Evolutionary conservation across 2,329 filamentous ascomycete species (phyloP), one percentile per base, ranked within the genome.

Genomic region (Fusarium subtropicale): DNA sequence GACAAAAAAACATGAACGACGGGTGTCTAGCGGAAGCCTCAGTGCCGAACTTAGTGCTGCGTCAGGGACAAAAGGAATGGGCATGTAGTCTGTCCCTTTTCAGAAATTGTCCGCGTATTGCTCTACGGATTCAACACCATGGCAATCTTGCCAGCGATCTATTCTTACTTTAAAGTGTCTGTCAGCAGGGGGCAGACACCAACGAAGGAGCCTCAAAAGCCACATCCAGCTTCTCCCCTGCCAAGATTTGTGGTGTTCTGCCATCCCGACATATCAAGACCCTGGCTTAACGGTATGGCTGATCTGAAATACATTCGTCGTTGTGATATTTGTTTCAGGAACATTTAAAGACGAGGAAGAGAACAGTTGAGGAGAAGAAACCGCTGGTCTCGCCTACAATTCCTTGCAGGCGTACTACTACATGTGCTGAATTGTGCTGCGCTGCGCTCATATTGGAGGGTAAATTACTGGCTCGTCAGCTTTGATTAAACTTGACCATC

Each of bases 221-320:
- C 63, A 64, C 44, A 36, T 54, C 33, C 66, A 50, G 48, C 48
- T 30, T 56, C 50, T 64, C 62, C 66, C 63, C 67, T 68, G 63
- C 63, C 67, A 63, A 69, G 57, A 56, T 53, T 60, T 28, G 28
- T 57, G 42, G 46, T 52, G 44, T 46, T 60, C 33, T 52, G 54
- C 41, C 39, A 34, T 41, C 41, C 44, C 38, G 20, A 45, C 20
- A 28, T 48, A 15, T 45, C 28, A 36, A 47, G 53, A 47, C 38
- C 45, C 38, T 59, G 51, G 36, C 42, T 60, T 42, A 41, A 59
- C 46, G 48, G 38, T 15, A 65, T 60, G 41, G 41, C 53, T 55
- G 44, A 59, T 39, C 55, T 46, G 26, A 44, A 59, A 55, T 47
- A 31, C 51, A 67, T 54, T 68, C 30, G 53, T 64, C 34, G 39